phyloP scores from a whole-genome alignment of 208 protist genomes.

The Herpetomonas muscarum region DNA sequence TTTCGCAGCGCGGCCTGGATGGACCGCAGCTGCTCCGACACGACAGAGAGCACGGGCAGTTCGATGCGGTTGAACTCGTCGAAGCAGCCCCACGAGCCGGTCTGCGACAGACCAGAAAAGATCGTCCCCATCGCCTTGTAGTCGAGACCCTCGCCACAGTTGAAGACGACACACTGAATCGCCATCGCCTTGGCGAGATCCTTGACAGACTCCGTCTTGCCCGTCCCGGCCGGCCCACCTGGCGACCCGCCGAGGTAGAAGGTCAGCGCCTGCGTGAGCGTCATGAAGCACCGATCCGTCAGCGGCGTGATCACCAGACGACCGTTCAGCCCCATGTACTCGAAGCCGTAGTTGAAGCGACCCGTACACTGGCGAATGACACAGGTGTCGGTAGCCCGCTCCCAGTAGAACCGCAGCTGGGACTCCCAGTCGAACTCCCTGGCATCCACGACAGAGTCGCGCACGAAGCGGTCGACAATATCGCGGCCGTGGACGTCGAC shows the following conservation, averaged over 20 bases:
- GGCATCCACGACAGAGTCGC: conserved; percentile 97
- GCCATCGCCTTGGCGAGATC: conserved; percentile 97
- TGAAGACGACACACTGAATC: conserved; percentile 98
- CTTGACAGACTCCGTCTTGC: conserved; percentile 99
- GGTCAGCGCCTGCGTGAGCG: conserved; percentile 97
- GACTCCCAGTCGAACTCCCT: conserved; percentile 99
- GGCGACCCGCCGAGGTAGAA: conserved; percentile 96
- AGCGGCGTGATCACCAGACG: conserved; percentile 99
- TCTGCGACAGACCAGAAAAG: conserved; percentile 97
- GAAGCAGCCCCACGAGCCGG: conserved; percentile 98
- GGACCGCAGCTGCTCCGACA: conserved; percentile 97
- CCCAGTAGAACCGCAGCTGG: conserved; percentile 99
- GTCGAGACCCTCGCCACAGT: conserved; percentile 99
- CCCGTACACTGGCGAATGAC: conserved; percentile 97
- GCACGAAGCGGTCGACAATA: conserved; percentile 98
- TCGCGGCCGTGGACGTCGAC: conserved; percentile 99
- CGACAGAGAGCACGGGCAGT: conserved; percentile 97
- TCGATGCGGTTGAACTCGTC: conserved; percentile 99
- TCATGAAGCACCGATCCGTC: conserved; percentile 99
- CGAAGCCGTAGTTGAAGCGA: conserved; percentile 96
- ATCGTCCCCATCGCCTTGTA: conserved; percentile 98
- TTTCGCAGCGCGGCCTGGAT: conserved; percentile 95
- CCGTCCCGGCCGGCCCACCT: conserved; percentile 94
- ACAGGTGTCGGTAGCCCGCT: conserved; percentile 93
- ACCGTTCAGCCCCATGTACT: conserved; percentile 99